Evolutionary conservation across 2,329 filamentous ascomycete species (phyloP).

Genomic region (Corniculantispora saksenae): DNA sequence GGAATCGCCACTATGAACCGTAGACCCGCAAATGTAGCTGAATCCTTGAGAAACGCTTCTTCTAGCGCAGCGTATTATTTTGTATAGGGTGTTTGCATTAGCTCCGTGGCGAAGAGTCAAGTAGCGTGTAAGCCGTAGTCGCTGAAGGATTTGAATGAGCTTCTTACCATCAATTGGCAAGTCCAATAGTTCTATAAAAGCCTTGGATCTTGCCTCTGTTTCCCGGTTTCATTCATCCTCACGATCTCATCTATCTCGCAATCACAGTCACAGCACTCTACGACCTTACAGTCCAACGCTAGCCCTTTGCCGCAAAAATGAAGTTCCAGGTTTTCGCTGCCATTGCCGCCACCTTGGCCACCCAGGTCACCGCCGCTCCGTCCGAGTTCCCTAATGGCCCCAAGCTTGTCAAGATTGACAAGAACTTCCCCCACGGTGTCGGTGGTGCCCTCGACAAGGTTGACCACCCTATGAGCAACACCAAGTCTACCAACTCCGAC

Average conservation of each 20-base stretch:
- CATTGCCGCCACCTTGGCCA: constrained; percentile 1
- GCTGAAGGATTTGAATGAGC: not conserved
- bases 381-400: not conserved
- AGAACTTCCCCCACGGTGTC: constrained; percentile 2
- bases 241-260: not conserved
- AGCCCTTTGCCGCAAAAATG: not conserved
- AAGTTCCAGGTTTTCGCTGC: constrained; percentile 6
- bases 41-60: not conserved
- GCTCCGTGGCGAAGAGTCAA: not conserved
- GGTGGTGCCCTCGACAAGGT: constrained; percentile 10
- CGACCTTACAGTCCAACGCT: not conserved
- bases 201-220: not conserved
- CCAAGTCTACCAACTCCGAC: constrained; percentile 2
- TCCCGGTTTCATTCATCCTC: not conserved
- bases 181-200: not conserved
- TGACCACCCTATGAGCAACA: not conserved
- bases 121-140: constrained; percentile 11
- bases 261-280: not conserved
- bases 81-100: not conserved
- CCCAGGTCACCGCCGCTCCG: constrained; percentile 1
- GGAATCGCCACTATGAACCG: too few relatives aligned
- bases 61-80: not conserved
- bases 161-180: not conserved
- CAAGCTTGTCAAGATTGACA: constrained; percentile 1
- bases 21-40: too few relatives aligned